Evolutionary conservation across 805 yeast species (phyloP), one percentile per base, ranked within the genome.

Genomic region (Saturnispora mendoncae): DNA sequence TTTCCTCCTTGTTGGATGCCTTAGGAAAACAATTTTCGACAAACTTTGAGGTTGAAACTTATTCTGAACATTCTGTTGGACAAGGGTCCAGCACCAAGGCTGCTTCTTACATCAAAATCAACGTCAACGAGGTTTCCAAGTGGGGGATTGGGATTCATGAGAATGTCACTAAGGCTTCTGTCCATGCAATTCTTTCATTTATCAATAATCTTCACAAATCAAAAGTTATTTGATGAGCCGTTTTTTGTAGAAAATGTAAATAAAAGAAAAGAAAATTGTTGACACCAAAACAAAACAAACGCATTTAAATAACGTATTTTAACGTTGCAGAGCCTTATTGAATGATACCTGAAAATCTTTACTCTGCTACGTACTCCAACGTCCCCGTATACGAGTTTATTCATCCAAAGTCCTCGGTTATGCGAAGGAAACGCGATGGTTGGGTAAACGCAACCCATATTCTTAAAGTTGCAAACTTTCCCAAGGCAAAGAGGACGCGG

Each of bases 361-460:
- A 80, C 57, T 79, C 86, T 2, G 90, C 90, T 32, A 79, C 84
- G 19, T 81, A 84, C 65, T 72, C 88, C 30, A 76, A 86, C 51
- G 83, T 84, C 41, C 84, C 92, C 56, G 90, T 88, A 46, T 94
- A 83, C 65, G 84, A 90, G 65, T 69, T 79, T 52, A 62, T 74
- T 20, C 74, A 73, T 50, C 72, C 78, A 38, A 76, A 79, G 27
- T 78, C 81, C 15, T 83, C 88, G 21, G 78, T 83, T 13, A 83
- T 83, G 92, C 71, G 88, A 60, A 65, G 92, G 43, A 77, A 80
- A 50, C 64, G 68, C 28, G 92, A 83, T 57, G 80, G 80, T 42
- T 83, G 88, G 88, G 84, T 82, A 45, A 90, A 90, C 62, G 97
- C 97, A 10, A 90, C 97, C 20, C 97, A 90, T 58, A 85, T 90